phyloP scores from a whole-genome alignment of 2,329 filamentous ascomycete species.

The Pestalotiopsis sp. region DNA sequence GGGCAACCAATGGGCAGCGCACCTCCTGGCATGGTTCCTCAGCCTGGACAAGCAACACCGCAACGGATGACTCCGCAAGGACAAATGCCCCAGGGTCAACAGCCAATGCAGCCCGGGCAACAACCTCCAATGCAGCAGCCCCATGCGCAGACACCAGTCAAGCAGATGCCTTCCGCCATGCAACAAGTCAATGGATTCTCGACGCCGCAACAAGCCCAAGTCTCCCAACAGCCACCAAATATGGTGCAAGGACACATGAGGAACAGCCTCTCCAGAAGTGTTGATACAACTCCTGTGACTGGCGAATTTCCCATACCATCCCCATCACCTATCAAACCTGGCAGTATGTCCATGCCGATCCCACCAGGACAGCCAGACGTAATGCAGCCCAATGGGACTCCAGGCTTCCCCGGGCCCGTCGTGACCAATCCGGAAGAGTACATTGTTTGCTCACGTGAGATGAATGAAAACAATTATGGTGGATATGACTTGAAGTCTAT shows the following conservation, averaged over 20 bases:
- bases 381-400: constrained; percentile 24
- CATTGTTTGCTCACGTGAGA: constrained; percentile 53
- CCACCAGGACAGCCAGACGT: constrained; percentile 32
- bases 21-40: constrained; percentile 29
- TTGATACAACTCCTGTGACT: constrained; percentile 45
- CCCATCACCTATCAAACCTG: constrained; percentile 42
- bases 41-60: constrained; percentile 37
- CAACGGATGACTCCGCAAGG: constrained; percentile 45
- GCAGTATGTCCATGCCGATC: constrained; percentile 43
- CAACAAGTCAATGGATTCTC: constrained; percentile 56
- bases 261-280: constrained; percentile 53
- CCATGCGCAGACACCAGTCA: constrained; percentile 42
- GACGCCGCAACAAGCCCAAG: constrained; percentile 41
- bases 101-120: constrained; percentile 33
- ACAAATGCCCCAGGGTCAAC: constrained; percentile 40
- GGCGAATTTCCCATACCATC: constrained; percentile 48
- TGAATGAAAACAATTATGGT: constrained; percentile 60
- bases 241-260: constrained; percentile 45
- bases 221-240: constrained; percentile 46
- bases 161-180: constrained; percentile 47
- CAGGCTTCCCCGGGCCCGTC: constrained; percentile 32
- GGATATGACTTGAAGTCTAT: constrained; percentile 71
- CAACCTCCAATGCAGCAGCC: constrained; percentile 43
- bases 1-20: constrained; percentile 46
- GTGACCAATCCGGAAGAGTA: constrained; percentile 54